Evolutionary conservation across 257 asterid genomes (phyloP), one percentile per base, ranked within the genome.

Genomic region (Solanum habrochaites): DNA sequence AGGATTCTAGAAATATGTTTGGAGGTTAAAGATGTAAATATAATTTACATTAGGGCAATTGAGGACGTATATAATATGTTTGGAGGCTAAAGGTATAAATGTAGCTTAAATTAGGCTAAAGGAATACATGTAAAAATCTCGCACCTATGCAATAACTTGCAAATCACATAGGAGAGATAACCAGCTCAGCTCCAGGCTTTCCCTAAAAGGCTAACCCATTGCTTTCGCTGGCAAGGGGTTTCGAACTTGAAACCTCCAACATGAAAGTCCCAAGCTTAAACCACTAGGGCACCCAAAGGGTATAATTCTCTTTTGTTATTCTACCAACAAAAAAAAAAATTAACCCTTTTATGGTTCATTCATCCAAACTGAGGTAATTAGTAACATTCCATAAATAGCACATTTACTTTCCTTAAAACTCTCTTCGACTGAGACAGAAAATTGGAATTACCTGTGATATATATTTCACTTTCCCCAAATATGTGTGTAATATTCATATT

Each of bases 391-490:
- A 43, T 27, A 29, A 77, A 77, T 77, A 25, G 23, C 20, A 43
- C 35, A 77, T 37, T 52, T 86, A 85, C n/a, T 88, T 83, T 90
- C 90, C 64, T 87, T 78, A 67, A 90, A 83, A 35, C 23, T 73
- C 29, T 88, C 88, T 43, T 5, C 40, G 86, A 87, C 89, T 9
- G 67, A 43, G 89, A 88, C 69, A 45, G 23, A 75, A 89, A 52
- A 35, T 25, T 85, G 87, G 90, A 87, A 84, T 27, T 40, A 58
- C 42, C 83, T 77, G 40, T 14, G 47, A 47, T 80, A 8, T 7
- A 80, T 11, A 45, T 45, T 80, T 66, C 62, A 39, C 75, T 20
- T 62, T 27, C 56, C 21, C 71, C 85, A 87, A 84, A 89, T 16
- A 18, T 8, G 21, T 6, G 72, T 66, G 73, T 72, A 86, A 66